Percentiles rank a stretch among this genome's conserved stretches.
phyloP scores from a whole-genome alignment of 2,329 filamentous ascomycete genomes.

The Rhytidhysteron rufulum region DNA sequence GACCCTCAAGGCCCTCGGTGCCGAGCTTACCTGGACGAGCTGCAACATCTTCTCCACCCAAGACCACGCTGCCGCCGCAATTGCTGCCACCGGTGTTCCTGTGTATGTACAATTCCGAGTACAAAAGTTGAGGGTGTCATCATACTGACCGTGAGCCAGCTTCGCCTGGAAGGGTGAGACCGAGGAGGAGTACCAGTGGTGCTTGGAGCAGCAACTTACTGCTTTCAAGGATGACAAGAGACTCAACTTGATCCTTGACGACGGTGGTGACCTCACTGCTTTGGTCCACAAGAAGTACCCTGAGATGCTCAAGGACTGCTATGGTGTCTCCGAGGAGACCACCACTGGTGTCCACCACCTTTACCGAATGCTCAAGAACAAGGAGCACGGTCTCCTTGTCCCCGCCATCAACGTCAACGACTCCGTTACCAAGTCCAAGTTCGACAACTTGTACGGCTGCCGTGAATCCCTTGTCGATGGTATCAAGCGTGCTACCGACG shows the following conservation, averaged over 20 bases:
- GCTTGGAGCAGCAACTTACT: conserved; percentile 93
- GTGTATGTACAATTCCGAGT: conserved; percentile 56
- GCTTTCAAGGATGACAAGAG: conserved; percentile 96
- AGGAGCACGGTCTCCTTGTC: conserved; percentile 70
- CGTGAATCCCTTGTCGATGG: conserved; percentile 97
- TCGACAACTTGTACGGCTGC: conserved; percentile 99
- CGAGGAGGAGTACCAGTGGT: conserved; percentile 99
- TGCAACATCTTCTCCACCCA: conserved; percentile 99
- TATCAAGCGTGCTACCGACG: conserved; percentile 99
- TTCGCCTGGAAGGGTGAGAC: conserved; percentile 88
- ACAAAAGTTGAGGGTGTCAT: conserved; percentile 56
- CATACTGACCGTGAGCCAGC: conserved; percentile 24
- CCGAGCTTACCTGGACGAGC: conserved; percentile 97
- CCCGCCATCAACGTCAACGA: conserved; percentile 99
- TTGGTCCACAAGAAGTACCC: conserved; percentile 98
- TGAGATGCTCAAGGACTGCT: conserved; percentile 97
- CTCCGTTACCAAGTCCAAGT: conserved; percentile 99
- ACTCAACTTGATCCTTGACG: conserved; percentile 98
- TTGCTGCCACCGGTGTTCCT: conserved; percentile 87
- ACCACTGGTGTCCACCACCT: conserved; percentile 99
- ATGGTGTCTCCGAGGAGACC: conserved; percentile 97
- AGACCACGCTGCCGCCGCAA: conserved; percentile 96
- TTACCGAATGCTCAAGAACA: conserved; percentile 85
- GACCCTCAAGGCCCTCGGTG: conserved; percentile 89
- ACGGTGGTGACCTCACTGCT: conserved; percentile 93